Percentiles rank a stretch among this genome's conserved stretches.
These are phyloP conservation scores for Colletotrichum costaricense DNA, from an alignment of 2,329 filamentous ascomycete species.

Conservation along the genomic window DNA sequence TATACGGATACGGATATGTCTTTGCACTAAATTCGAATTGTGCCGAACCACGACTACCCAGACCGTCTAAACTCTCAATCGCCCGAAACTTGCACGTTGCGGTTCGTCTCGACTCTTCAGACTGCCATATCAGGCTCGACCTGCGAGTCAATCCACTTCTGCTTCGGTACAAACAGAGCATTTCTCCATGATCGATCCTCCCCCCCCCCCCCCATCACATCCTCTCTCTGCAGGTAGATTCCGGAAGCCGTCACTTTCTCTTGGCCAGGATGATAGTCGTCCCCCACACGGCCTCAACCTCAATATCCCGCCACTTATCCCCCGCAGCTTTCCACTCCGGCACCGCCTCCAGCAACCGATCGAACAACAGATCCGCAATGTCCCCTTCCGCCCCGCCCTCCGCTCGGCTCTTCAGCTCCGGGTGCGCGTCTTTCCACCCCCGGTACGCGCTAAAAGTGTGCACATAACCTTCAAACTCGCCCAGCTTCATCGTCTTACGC, in stretches of 20 bases:
- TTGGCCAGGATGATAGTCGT: slow-evolving; percentile 69
- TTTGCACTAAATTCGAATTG: background rate
- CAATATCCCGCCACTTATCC: slow-evolving; percentile 62
- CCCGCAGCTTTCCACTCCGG: slow-evolving; percentile 61
- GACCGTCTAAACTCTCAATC: background rate
- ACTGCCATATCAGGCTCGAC: background rate
- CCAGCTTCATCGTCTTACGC: slow-evolving; percentile 64
- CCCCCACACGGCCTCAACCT: slow-evolving; percentile 71
- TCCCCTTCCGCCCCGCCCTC: slow-evolving; percentile 68
- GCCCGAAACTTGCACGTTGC: slow-evolving; percentile 1
- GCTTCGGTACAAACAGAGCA: background rate
- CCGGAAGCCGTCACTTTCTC: slow-evolving; percentile 44
- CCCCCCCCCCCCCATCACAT: background rate
- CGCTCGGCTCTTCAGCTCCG: slow-evolving; percentile 57
- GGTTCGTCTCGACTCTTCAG: slow-evolving; percentile 20
- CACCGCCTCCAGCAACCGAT: slow-evolving; percentile 65
- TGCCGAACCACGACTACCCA: background rate
- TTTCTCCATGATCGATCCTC: background rate
- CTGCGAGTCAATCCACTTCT: slow-evolving; percentile 17
- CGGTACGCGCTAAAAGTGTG: slow-evolving; percentile 70
- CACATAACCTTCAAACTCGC: slow-evolving; percentile 69
- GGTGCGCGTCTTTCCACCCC: slow-evolving; percentile 68
- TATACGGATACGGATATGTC: background rate
- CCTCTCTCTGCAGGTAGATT: background rate
- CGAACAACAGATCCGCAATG: slow-evolving; percentile 71